Conservation (phyloP, 495 filamentous ascomycete genomes). For the Xylaria venustula region DNA sequence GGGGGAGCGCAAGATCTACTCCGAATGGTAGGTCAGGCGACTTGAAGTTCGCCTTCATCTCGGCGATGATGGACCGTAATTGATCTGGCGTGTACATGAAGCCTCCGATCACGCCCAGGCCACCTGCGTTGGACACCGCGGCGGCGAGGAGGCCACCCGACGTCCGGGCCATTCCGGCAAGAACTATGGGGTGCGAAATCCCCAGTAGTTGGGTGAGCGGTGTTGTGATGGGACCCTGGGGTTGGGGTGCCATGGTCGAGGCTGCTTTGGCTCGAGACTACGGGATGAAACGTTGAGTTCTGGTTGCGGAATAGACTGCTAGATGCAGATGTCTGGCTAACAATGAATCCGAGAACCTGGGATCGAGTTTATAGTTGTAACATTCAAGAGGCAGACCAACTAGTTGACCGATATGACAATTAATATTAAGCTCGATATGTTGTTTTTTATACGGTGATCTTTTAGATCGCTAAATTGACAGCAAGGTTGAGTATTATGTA, state of each 20-base stretch:
- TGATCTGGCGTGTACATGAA: conserved; percentile 81
- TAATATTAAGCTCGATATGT: no score
- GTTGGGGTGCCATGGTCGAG: conserved; percentile 28
- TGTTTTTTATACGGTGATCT: no score
- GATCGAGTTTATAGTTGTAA: no score
- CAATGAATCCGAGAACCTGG: no score
- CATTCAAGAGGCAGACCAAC: no score
- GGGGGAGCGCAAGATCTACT: conserved; percentile 82
- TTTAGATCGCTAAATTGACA: no score
- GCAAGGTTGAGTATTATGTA: no score
- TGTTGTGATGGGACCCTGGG: conserved; percentile 60
- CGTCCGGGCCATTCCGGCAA: conserved; percentile 86
- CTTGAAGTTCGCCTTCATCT: conserved; percentile 69
- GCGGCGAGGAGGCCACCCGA: conserved; percentile 76
- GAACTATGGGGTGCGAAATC: conserved; percentile 79
- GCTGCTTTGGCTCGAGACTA: neutral
- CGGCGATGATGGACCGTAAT: conserved; percentile 74
- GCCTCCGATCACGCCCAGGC: conserved; percentile 80
- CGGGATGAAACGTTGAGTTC: no score
- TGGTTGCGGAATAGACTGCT: neutral
- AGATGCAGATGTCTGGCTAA: no score
- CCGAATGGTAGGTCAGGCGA: conserved; percentile 72
- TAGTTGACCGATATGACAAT: no score
- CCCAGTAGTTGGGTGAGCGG: conserved; percentile 71
- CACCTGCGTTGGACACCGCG: conserved; percentile 84